Percentiles rank a stretch among this genome's conserved stretches.
These are phyloP conservation scores for Aspergillus novofumigatus DNA, from an alignment of 2,329 filamentous ascomycete species.

Conservation along the genomic window DNA sequence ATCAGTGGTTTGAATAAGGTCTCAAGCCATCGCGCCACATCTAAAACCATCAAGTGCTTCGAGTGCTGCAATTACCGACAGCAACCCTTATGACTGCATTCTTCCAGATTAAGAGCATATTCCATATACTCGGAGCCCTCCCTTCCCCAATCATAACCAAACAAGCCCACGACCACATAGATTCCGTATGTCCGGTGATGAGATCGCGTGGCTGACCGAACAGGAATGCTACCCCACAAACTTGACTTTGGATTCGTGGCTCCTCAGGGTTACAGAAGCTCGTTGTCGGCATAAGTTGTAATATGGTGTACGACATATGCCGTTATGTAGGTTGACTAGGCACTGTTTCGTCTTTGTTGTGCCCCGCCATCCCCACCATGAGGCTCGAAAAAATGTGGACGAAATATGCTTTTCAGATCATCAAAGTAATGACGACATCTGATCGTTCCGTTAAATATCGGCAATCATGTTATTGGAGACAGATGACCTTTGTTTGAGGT, in stretches of 20 bases:
- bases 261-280: not conserved
- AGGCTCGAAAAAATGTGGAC: not conserved
- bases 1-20: not conserved
- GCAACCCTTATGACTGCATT: not conserved
- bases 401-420: not conserved
- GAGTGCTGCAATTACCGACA: not conserved
- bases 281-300: not conserved
- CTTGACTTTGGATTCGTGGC: not conserved
- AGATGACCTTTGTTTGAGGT: not conserved
- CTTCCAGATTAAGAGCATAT: not conserved
- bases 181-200: constrained; percentile 14
- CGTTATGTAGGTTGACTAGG: not conserved
- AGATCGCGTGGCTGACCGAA: constrained; percentile 14
- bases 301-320: not conserved
- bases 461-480: not conserved
- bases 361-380: not conserved
- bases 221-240: constrained; percentile 9
- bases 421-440: not conserved
- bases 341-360: not conserved
- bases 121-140: not conserved
- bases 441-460: not conserved
- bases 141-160: not conserved
- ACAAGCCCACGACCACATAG: not conserved
- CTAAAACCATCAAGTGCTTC: not conserved
- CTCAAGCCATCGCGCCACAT: not conserved